Conservation (phyloP, 148 eudicot species). For the Rhododendron mucronatum region DNA sequence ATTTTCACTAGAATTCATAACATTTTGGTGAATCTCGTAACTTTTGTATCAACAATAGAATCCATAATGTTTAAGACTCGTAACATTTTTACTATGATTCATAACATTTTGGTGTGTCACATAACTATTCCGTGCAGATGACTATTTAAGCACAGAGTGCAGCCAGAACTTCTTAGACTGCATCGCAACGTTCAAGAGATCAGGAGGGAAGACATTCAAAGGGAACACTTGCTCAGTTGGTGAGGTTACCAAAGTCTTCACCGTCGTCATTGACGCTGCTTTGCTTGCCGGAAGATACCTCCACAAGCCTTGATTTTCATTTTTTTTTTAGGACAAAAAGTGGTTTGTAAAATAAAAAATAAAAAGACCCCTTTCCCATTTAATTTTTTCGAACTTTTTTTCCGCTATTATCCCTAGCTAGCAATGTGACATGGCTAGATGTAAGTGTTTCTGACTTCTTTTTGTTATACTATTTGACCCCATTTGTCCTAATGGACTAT, state of each 20-base stretch:
- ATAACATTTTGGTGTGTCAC: too few relatives aligned
- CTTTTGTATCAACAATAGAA: too few relatives aligned
- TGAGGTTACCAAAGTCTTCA: slow-evolving; percentile 40
- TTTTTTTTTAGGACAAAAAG: background rate
- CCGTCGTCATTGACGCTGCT: slow-evolving; percentile 52
- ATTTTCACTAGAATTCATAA: too few relatives aligned
- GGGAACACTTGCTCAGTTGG: slow-evolving; percentile 46
- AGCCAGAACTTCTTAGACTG: slow-evolving; percentile 42
- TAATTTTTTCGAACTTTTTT: background rate
- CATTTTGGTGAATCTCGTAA: too few relatives aligned
- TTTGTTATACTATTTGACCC: background rate
- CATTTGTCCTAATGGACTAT: background rate
- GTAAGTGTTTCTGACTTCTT: background rate
- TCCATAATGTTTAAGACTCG: too few relatives aligned
- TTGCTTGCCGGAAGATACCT: slow-evolving; percentile 41
- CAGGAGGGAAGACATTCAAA: slow-evolving; percentile 39
- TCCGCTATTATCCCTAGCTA: background rate
- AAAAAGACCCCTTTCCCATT: background rate
- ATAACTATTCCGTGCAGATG: slow-evolving; percentile 30
- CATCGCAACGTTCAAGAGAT: slow-evolving; percentile 29
- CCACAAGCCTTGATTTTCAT: background rate
- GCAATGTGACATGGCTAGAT: background rate
- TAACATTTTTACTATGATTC: too few relatives aligned
- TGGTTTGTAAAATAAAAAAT: background rate
- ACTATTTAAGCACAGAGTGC: slow-evolving; percentile 47